Conservation (phyloP, 805 yeast genomes). For the Groenewaldozyma tartarivorans region DNA sequence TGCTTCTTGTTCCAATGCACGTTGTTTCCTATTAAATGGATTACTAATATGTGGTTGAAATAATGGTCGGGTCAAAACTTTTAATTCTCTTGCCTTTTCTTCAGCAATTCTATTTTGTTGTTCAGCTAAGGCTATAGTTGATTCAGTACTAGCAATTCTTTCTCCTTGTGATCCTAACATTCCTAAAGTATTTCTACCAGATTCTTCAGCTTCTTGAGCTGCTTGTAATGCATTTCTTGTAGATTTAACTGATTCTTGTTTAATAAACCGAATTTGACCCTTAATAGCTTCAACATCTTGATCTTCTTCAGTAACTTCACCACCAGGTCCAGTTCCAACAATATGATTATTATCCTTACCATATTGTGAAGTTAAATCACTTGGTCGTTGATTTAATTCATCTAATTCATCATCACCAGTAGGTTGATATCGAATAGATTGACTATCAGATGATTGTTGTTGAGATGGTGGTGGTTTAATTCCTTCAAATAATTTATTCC, state of each 20-base stretch:
- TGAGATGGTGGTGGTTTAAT: constrained; percentile 4
- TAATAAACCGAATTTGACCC: constrained; percentile 71
- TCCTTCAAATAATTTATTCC: constrained; percentile 23
- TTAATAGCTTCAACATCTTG: constrained; percentile 84
- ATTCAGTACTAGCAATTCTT: constrained; percentile 69
- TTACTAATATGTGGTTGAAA: constrained; percentile 73
- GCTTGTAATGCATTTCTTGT: constrained; percentile 72
- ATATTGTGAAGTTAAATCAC: constrained; percentile 15
- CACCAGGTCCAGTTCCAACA: no score
- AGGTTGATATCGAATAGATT: background rate
- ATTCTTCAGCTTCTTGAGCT: constrained; percentile 62
- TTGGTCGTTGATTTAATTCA: constrained; percentile 21
- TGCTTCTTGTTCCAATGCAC: constrained; percentile 66
- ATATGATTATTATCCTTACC: no score
- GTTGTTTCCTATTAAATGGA: constrained; percentile 78
- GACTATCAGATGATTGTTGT: background rate
- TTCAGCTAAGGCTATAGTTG: constrained; percentile 63
- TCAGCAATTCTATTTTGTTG: constrained; percentile 78
- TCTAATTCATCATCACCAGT: no score
- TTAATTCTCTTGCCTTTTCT: constrained; percentile 69
- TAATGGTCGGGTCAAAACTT: constrained; percentile 69
- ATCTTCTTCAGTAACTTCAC: constrained; percentile 41
- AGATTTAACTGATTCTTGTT: constrained; percentile 77
- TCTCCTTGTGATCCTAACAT: constrained; percentile 93
- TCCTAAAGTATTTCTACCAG: constrained; percentile 77